Conservation (phyloP, 208 protist genomes). For the Herpetomonas samuelpessoai region DNA sequence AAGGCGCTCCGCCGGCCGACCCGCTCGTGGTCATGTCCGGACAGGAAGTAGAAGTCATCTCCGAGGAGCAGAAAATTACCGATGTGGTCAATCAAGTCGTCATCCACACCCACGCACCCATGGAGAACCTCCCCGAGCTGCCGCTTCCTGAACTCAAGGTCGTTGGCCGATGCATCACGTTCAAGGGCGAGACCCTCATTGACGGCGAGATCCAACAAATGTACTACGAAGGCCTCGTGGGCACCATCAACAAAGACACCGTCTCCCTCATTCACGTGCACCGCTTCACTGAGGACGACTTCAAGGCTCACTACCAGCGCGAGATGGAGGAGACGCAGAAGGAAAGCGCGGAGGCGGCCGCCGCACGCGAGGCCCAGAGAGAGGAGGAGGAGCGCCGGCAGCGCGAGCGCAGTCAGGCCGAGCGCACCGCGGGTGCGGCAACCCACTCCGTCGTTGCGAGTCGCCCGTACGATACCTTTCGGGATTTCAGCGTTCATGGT, state of each 20-base stretch:
- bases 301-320: slow-evolving; percentile 19
- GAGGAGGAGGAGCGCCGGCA: background rate
- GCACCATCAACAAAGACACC: slow-evolving; percentile 69
- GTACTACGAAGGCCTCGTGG: slow-evolving; percentile 72
- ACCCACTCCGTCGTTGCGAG: no score
- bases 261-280: slow-evolving; percentile 70
- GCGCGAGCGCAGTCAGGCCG: background rate
- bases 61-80: slow-evolving; percentile 18
- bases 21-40: no score
- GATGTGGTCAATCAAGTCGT: slow-evolving; percentile 26
- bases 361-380: background rate
- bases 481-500: background rate
- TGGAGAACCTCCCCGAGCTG: slow-evolving; percentile 57
- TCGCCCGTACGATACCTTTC: background rate
- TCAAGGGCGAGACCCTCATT: slow-evolving; percentile 54
- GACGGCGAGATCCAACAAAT: slow-evolving; percentile 36
- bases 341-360: background rate
- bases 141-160: slow-evolving; percentile 67
- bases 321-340: background rate
- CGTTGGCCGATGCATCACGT: slow-evolving; percentile 76
- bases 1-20: no score
- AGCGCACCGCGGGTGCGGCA: background rate
- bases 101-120: slow-evolving; percentile 46
- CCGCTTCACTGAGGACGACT: slow-evolving; percentile 73
- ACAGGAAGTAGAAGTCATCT: background rate